Percentiles rank a stretch among this genome's conserved stretches.
Conservation (phyloP, 148 eudicot genomes). For the Simmondsia chinensis region DNA sequence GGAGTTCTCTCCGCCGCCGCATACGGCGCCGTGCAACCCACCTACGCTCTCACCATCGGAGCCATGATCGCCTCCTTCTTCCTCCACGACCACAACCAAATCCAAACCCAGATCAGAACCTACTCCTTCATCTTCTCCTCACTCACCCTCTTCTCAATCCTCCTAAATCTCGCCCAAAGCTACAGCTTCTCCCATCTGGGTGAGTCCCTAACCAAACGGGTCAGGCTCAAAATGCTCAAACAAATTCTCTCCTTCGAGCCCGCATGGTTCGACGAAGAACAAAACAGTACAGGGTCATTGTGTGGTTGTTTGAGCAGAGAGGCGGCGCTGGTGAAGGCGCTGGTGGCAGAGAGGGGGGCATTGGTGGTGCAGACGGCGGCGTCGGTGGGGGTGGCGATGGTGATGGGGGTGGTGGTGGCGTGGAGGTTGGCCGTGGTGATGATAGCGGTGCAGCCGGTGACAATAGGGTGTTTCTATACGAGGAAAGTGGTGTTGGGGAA, state of each 20-base stretch:
- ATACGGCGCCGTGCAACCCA: conserved; percentile 78
- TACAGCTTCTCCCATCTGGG: conserved; percentile 82
- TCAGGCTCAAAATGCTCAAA: conserved; percentile 63
- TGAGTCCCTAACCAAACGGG: conserved; percentile 57
- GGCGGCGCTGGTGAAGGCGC: conserved; percentile 74
- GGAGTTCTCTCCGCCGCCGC: conserved; percentile 65
- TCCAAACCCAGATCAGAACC: conserved; percentile 48
- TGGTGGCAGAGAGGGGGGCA: conserved; percentile 73
- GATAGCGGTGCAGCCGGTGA: conserved; percentile 85
- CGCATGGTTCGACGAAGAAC: conserved; percentile 89
- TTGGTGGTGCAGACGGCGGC: conserved; percentile 68
- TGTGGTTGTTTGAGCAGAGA: conserved; percentile 68
- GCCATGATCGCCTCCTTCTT: conserved; percentile 88
- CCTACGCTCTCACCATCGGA: conserved; percentile 86
- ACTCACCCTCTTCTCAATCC: conserved; percentile 52
- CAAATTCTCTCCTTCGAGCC: conserved; percentile 66
- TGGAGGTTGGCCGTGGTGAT: conserved; percentile 94
- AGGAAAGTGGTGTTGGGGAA: conserved; percentile 58
- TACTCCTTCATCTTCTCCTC: conserved; percentile 47
- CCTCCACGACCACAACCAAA: conserved; percentile 43
- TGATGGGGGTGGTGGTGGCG: conserved; percentile 65
- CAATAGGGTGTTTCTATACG: conserved; percentile 78
- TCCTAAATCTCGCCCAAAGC: conserved; percentile 56
- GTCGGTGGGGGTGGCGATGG: conserved; percentile 62
- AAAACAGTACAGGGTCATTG: conserved; percentile 62